Percentiles rank a stretch among this genome's conserved stretches.
These are phyloP conservation scores for Penicillium parvum DNA, from an alignment of 495 filamentous ascomycete species.

Conservation along the genomic window DNA sequence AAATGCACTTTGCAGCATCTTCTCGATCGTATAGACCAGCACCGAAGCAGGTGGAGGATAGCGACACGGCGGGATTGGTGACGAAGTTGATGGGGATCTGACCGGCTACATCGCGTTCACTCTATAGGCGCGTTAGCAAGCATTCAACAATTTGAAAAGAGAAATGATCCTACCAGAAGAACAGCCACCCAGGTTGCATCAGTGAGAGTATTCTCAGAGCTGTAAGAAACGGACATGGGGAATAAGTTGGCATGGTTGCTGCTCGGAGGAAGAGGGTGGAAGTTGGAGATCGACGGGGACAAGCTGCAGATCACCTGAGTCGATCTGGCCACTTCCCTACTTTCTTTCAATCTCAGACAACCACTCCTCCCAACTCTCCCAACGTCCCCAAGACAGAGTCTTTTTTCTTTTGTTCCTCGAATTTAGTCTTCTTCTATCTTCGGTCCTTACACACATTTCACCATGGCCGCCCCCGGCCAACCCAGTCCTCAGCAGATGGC, in stretches of 20 bases:
- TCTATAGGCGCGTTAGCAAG: constrained; percentile 29
- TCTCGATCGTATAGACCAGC: constrained; percentile 45
- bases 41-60: constrained; percentile 57
- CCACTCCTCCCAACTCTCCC: constrained; percentile 5
- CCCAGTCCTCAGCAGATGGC: constrained; percentile 83
- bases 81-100: constrained; percentile 60
- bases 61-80: constrained; percentile 49
- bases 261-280: background rate
- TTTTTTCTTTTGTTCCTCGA: constrained; percentile 1
- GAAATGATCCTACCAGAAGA: constrained; percentile 30
- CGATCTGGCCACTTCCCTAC: constrained; percentile 38
- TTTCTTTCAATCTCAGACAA: constrained; percentile 11
- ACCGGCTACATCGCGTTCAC: constrained; percentile 57
- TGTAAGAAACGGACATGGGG: constrained; percentile 35
- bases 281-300: constrained; percentile 3
- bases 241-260: constrained; percentile 4
- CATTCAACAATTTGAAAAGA: background rate
- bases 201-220: constrained; percentile 27
- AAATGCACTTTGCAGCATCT: constrained; percentile 49
- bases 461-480: constrained; percentile 54
- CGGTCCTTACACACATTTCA: constrained; percentile 10
- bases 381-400: too few species aligned
- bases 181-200: constrained; percentile 34
- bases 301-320: constrained; percentile 25
- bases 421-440: constrained; percentile 2